Evolutionary conservation across 1,139 yeast species (phyloP).

Genomic region (Torulaspora globosa): DNA sequence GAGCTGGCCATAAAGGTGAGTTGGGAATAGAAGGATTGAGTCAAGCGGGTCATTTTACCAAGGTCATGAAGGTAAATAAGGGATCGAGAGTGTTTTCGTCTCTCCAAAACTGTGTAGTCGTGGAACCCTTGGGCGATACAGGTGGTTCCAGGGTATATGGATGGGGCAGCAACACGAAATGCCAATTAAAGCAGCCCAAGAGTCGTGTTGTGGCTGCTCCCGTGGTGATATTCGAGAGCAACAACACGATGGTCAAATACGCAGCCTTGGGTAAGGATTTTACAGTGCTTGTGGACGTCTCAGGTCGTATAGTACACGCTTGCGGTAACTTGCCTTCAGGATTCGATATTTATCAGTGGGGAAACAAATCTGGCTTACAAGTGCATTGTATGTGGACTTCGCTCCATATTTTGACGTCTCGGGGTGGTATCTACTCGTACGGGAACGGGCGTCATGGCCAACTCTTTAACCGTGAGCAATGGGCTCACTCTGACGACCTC

Average conservation of each 20-base stretch:
- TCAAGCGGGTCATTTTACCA: constrained; percentile 16
- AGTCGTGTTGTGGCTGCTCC: constrained; percentile 30
- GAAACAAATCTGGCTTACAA: constrained; percentile 12
- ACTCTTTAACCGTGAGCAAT: constrained; percentile 34
- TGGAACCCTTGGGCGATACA: constrained; percentile 39
- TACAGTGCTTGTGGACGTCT: constrained; percentile 16
- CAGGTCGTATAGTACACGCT: constrained; percentile 26
- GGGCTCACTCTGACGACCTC: constrained; percentile 2
- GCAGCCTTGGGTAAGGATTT: constrained; percentile 35
- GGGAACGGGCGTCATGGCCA: constrained; percentile 85
- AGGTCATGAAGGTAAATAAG: constrained; percentile 18
- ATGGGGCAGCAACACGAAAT: constrained; percentile 81
- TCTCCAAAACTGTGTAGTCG: constrained; percentile 38
- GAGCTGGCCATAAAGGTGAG: constrained; percentile 70
- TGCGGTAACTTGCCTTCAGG: constrained; percentile 33
- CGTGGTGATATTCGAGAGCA: constrained; percentile 18
- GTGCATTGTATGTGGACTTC: constrained; percentile 80
- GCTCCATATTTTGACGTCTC: constrained; percentile 44
- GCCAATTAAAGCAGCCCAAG: constrained; percentile 50
- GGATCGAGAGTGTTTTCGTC: constrained; percentile 22
- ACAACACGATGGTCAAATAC: constrained; percentile 11
- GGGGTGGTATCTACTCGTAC: constrained; percentile 42
- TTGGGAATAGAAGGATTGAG: constrained; percentile 52
- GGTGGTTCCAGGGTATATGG: constrained; percentile 48
- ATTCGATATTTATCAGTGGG: constrained; percentile 14